phyloP scores from a whole-genome alignment of 371 early-diverging fungal species.

The Parasitella parasitica region DNA sequence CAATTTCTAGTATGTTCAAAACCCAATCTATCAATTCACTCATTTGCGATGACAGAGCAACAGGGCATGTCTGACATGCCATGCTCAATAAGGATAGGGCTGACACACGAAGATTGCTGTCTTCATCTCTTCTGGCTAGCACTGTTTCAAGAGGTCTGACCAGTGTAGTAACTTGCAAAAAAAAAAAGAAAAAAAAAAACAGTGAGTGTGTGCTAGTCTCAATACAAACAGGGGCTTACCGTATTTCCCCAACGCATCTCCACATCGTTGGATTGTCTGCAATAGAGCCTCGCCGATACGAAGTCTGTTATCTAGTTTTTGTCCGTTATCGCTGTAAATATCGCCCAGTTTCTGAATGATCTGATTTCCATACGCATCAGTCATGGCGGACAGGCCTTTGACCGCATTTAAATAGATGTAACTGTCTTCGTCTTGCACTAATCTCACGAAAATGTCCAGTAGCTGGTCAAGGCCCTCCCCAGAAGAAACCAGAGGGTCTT shows the following conservation, averaged over 20 bases:
- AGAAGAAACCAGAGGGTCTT: constrained; percentile 52
- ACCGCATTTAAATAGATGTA: constrained; percentile 90
- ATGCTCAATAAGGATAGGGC: constrained; percentile 77
- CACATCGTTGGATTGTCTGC: constrained; percentile 81
- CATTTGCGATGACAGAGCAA: constrained; percentile 65
- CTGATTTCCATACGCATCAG: constrained; percentile 73
- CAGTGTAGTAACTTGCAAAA: constrained; percentile 51
- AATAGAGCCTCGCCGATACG: constrained; percentile 87
- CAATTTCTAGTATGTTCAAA: constrained; percentile 61
- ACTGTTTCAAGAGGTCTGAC: constrained; percentile 68
- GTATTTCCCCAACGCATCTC: constrained; percentile 78
- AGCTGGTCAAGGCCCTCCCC: constrained; percentile 61
- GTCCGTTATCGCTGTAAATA: constrained; percentile 60
- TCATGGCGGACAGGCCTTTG: constrained; percentile 77
- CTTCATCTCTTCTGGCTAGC: constrained; percentile 46
- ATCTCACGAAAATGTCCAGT: constrained; percentile 73
- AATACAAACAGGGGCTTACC: constrained; percentile 26
- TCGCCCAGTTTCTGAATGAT: constrained; percentile 65
- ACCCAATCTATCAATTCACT: constrained; percentile 68
- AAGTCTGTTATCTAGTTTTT: constrained; percentile 71
- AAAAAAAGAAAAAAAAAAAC: too few relatives aligned
- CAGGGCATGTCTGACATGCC: constrained; percentile 74
- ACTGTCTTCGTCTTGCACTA: constrained; percentile 77
- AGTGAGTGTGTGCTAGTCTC: neutral
- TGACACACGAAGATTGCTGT: constrained; percentile 48